Evolutionary conservation across 306 rosid genomes (phyloP), one percentile per base, ranked within the genome.

Genomic region (Lotus japonicus): DNA sequence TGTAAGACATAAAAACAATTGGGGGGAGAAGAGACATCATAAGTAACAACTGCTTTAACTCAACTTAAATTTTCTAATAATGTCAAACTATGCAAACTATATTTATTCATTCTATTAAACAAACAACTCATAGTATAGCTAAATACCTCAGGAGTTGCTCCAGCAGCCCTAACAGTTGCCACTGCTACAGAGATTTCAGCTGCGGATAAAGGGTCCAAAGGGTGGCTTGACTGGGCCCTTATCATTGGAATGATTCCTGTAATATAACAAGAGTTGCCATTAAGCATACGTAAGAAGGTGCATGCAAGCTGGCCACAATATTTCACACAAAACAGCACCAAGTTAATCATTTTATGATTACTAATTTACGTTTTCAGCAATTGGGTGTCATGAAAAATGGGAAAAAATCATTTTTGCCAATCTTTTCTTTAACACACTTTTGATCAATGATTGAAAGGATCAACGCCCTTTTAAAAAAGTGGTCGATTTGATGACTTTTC

Each of bases 121-220:
- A 64, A 43, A 53, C 53, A 70, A 64, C 13, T 13, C 14, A 64
- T 6, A 21, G 35, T 46, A 51, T 50, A 67, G 65, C 43, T 41
- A 64, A 65, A 67, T 65, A 89, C 96, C 97, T 89, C 97, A 11
- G 96, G 96, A 19, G 97, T 92, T 17, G 90, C 86, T 73, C 96
- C 96, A 70, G 97, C 97, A 39, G 96, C 96, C 77, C 97, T 80
- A 73, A 92, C 96, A 11, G 96, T 87, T 18, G 92, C 95, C 77
- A 89, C 96, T 11, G 95, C 95, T 65, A 89, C 97, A 41, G 96
- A 77, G 48, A 92, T 92, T 74, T 92, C 96, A 6, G 96, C 94
- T 16, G 95, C 89, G 52, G 95, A 77, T 76, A 92, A 68, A 61
- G 97, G 97, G 43, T 92, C 97, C 86, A 89, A 74, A 12, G 96